These are phyloP conservation scores for Podila verticillata DNA, from an alignment of 192 early-diverging fungal genomes.

Conservation along the genomic window DNA sequence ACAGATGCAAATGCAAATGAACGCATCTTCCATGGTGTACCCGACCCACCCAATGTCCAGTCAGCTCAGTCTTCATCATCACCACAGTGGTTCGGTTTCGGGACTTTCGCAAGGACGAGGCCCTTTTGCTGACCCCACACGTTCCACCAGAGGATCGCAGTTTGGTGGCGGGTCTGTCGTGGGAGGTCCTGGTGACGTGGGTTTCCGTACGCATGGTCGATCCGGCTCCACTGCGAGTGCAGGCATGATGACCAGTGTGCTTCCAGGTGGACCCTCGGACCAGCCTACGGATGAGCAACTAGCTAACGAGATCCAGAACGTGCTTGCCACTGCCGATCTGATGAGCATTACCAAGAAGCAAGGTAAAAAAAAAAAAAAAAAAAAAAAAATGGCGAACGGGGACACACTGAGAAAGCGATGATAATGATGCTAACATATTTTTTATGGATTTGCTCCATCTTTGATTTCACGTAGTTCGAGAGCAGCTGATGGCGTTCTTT, in stretches of 20 bases:
- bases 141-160: constrained; percentile 25
- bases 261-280: constrained; percentile 10
- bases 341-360: constrained; percentile 99
- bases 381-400: not conserved
- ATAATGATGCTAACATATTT: not conserved
- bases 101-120: not conserved
- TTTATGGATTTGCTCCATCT: not conserved
- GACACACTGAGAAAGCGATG: too few relatives aligned
- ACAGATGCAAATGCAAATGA: not conserved
- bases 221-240: constrained; percentile 25
- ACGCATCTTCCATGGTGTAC: constrained; percentile 3
- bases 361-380: constrained; percentile 58
- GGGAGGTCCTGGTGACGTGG: constrained; percentile 14
- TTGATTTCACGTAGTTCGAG: constrained; percentile 72
- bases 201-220: constrained; percentile 19
- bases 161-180: constrained; percentile 23
- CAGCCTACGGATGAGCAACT: constrained; percentile 77
- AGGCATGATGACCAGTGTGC: not conserved
- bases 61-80: not conserved
- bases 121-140: constrained; percentile 4
- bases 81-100: not conserved
- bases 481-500: constrained; percentile 82
- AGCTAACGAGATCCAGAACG: constrained; percentile 72
- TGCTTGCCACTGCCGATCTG: constrained; percentile 88
- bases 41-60: not conserved